Conservation (phyloP, 1,284 basidiomycete genomes). For the Boletus chippewaensis region DNA sequence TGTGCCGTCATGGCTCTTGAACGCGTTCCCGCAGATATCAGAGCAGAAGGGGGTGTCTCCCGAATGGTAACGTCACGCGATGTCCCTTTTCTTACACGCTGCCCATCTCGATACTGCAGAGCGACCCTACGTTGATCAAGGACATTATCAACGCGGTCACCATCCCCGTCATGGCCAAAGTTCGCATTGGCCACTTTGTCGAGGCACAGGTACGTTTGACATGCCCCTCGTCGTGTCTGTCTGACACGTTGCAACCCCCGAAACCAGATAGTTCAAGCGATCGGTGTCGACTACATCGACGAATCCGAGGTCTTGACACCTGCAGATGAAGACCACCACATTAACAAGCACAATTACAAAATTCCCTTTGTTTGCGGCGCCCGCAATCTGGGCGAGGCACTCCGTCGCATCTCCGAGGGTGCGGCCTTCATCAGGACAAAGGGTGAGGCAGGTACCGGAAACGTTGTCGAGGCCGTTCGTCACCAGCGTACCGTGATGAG, state of each 20-base stretch:
- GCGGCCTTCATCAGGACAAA: constrained; percentile 97
- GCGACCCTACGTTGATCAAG: constrained; percentile 96
- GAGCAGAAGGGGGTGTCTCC: constrained; percentile 84
- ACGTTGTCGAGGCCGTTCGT: constrained; percentile 95
- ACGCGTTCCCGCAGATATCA: constrained; percentile 94
- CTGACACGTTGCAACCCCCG: background rate
- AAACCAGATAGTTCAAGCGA: constrained; percentile 79
- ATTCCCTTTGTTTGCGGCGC: constrained; percentile 83
- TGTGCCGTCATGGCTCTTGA: constrained; percentile 98
- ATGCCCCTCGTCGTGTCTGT: background rate
- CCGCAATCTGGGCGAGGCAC: constrained; percentile 82
- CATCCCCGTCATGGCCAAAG: constrained; percentile 91
- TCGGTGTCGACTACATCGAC: constrained; percentile 98
- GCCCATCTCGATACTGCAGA: constrained; percentile 42
- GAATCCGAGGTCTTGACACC: constrained; percentile 96
- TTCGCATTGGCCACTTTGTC: constrained; percentile 95
- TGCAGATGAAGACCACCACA: constrained; percentile 85
- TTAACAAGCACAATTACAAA: constrained; percentile 90
- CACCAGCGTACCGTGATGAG: constrained; percentile 82
- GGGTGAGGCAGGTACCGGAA: constrained; percentile 96
- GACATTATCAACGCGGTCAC: constrained; percentile 88
- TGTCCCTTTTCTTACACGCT: background rate
- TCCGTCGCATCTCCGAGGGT: constrained; percentile 95
- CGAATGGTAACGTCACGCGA: constrained; percentile 64
- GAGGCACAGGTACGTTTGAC: constrained; percentile 73